phyloP scores from a whole-genome alignment of 192 early-diverging fungal species.

The Chytriomyces sp. region DNA sequence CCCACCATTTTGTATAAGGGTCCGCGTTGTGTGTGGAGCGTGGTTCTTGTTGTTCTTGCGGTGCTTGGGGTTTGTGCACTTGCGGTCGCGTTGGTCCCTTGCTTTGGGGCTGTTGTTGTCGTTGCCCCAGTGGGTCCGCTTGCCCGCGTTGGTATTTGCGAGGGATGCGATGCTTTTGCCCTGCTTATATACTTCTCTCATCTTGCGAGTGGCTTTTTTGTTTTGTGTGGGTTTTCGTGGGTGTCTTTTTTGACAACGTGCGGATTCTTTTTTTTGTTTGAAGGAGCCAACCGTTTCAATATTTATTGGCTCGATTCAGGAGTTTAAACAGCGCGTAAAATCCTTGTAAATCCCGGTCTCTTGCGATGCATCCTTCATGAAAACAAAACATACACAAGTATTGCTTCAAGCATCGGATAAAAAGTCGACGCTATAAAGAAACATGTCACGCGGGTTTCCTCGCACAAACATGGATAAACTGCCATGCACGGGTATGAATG shows the following conservation, averaged over 20 bases:
- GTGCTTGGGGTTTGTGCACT: background rate
- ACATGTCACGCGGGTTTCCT: no score
- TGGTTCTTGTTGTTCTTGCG: background rate
- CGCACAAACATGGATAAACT: no score
- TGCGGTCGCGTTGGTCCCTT: background rate
- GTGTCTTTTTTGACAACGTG: background rate
- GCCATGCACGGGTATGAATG: no score
- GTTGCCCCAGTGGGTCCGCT: background rate
- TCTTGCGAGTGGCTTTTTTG: background rate
- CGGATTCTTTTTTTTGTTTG: background rate
- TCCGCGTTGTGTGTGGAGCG: background rate
- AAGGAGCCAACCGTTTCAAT: background rate
- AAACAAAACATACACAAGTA: background rate
- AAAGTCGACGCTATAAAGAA: no score
- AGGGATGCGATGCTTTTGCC: constrained; percentile 1
- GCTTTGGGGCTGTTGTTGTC: background rate
- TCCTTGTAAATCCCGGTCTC: background rate
- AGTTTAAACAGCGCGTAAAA: background rate
- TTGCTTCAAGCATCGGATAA: background rate
- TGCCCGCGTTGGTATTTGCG: background rate
- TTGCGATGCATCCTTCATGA: background rate
- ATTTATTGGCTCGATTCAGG: background rate
- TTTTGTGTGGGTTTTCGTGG: background rate
- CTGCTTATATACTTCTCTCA: constrained; percentile 19
- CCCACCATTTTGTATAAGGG: background rate